phyloP scores from a whole-genome alignment of 345 rosid species.

The Clarkia xantiana region DNA sequence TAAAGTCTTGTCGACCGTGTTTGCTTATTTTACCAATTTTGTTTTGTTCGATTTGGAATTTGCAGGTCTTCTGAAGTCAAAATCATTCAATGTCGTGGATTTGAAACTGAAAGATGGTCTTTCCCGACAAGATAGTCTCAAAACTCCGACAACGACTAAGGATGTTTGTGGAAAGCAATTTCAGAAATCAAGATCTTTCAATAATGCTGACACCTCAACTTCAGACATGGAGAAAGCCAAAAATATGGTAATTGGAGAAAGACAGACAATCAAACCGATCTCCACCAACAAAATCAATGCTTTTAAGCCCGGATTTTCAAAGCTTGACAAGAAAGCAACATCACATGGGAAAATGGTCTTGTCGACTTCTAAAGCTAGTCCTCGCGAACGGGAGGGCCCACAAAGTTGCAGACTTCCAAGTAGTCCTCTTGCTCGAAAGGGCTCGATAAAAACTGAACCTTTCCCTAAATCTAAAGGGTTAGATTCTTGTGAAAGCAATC shows the following conservation, averaged over 20 bases:
- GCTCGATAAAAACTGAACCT: slow-evolving; percentile 2
- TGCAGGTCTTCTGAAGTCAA: slow-evolving; percentile 35
- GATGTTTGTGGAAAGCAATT: slow-evolving; percentile 8
- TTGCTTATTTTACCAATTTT: neutral
- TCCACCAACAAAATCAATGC: neutral
- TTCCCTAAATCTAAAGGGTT: slow-evolving; percentile 1
- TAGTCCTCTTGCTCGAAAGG: neutral
- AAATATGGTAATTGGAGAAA: slow-evolving; percentile 4
- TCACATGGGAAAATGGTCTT: neutral
- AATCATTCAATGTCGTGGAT: slow-evolving; percentile 15
- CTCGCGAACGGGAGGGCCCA: neutral
- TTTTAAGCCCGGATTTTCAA: neutral
- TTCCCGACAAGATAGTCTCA: neutral
- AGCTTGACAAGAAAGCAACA: neutral
- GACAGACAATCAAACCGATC: neutral
- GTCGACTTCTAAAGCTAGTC: neutral
- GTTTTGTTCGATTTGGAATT: neutral
- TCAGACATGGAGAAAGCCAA: slow-evolving; percentile 16
- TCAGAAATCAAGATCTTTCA: slow-evolving; percentile 26
- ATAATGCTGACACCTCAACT: slow-evolving; percentile 10
- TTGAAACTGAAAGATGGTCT: slow-evolving; percentile 3
- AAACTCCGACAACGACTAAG: neutral
- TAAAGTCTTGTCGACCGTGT: slow-evolving; percentile 2
- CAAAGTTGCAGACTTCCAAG: neutral
- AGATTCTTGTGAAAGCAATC: neutral